These are phyloP conservation scores for Vanrija sp. DNA, from an alignment of 1,284 basidiomycete genomes.

Conservation along the genomic window DNA sequence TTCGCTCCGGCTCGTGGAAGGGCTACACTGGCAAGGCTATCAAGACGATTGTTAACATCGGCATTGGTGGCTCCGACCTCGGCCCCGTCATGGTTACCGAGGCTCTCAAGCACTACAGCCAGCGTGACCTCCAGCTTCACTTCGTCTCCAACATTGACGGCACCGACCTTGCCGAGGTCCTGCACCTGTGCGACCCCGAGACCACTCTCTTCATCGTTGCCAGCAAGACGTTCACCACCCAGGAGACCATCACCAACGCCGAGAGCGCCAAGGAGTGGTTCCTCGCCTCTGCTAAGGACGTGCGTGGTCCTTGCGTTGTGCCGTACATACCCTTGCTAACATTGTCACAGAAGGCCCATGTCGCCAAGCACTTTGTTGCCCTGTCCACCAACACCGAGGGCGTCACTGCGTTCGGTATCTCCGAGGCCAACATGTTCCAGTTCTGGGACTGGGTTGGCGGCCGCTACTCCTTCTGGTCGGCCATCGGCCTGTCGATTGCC, in stretches of 20 bases:
- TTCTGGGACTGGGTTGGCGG: conserved; percentile 99
- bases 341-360: conserved; percentile 64
- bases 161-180: conserved; percentile 88
- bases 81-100: conserved; percentile 99
- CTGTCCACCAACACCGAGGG: conserved; percentile 93
- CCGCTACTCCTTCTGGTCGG: conserved; percentile 96
- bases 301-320: conserved; percentile 28
- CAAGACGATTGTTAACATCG: conserved; percentile 94
- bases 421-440: conserved; percentile 93
- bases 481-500: conserved; percentile 92
- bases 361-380: conserved; percentile 98
- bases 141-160: conserved; percentile 99
- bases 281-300: conserved; percentile 72
- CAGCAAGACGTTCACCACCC: conserved; percentile 97
- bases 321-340: background rate
- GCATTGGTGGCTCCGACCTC: conserved; percentile 95
- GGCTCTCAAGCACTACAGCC: conserved; percentile 87
- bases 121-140: conserved; percentile 79
- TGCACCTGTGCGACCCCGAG: conserved; percentile 80
- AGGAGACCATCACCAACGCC: conserved; percentile 99
- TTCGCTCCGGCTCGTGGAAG: conserved; percentile 85
- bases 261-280: conserved; percentile 93
- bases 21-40: conserved; percentile 96
- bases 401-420: conserved; percentile 92
- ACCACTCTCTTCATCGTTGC: conserved; percentile 96